A percentile compares a stretch with the other conserved stretches of the same genome.
phyloP scores from a whole-genome alignment of 805 yeast species.

The Millerozyma miso region DNA sequence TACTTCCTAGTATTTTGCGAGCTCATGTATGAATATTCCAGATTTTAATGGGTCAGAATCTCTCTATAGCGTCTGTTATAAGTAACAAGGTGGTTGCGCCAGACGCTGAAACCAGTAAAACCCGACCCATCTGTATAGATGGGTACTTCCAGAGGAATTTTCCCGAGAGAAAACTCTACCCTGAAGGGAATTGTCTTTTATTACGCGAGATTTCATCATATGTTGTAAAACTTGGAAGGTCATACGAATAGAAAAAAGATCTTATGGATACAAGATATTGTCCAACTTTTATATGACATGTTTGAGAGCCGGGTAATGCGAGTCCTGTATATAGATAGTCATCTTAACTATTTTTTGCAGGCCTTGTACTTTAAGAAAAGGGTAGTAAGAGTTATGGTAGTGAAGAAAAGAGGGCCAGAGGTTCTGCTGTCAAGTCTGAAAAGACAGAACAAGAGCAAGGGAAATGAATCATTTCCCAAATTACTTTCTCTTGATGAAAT shows the following conservation, averaged over 20 bases:
- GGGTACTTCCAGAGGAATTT: constrained; percentile 33
- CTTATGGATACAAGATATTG: background rate
- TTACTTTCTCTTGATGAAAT: constrained; percentile 6
- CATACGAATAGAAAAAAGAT: constrained; percentile 35
- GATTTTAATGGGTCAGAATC: constrained; percentile 36
- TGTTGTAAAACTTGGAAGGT: constrained; percentile 64
- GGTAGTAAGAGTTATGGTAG: constrained; percentile 13
- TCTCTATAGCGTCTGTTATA: constrained; percentile 39
- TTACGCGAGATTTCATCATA: constrained; percentile 61
- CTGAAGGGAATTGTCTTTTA: constrained; percentile 40
- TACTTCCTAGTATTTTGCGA: no score
- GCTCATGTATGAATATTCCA: constrained; percentile 5
- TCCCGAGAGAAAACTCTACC: constrained; percentile 31
- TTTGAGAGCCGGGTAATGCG: constrained; percentile 8
- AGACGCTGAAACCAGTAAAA: constrained; percentile 43
- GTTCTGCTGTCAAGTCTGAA: background rate
- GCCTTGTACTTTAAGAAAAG: background rate
- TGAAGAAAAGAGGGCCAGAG: constrained; percentile 18
- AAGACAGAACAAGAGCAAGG: background rate
- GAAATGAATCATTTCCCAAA: background rate
- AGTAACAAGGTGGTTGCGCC: constrained; percentile 51
- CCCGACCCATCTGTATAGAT: constrained; percentile 35
- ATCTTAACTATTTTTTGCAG: constrained; percentile 6
- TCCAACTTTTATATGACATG: constrained; percentile 13
- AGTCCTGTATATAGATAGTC: constrained; percentile 1